Evolutionary conservation across 2,329 filamentous ascomycete species (phyloP), one percentile per base, ranked within the genome.

Genomic region (Talaromyces sp.): DNA sequence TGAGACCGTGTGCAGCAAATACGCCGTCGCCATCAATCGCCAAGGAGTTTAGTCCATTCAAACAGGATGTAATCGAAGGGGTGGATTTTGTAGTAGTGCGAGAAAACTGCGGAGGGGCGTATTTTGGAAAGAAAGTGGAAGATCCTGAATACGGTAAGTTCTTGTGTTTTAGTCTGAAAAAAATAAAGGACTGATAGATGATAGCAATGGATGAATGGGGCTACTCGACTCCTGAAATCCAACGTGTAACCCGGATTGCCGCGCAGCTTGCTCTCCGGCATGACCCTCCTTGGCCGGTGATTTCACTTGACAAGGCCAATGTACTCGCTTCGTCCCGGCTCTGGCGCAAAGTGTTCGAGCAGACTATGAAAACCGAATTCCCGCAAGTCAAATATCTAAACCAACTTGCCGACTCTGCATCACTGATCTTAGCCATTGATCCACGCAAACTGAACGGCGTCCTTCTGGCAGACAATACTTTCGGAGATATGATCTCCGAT

Each of bases 371-470:
- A 67, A 85, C 86, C 59, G 93, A 96, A 82, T 96, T 94, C 76
- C 91, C 93, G 2, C 85, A 93, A 72, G 79, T 96, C 53, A 86
- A 89, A 79, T 77, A 94, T 23, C 83, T 87, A 63, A 92, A 96
- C 73, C 92, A 96, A 77, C 85, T 97, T 50, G 96, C 96, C 69
- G 93, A 96, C 78, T 91, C 87, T 58, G 92, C 92, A 16, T 92
- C 92, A 66, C 92, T 96, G 90, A 81, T 96, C 67, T 89, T 96
- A 86, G 87, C 96, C 70, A 96, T 94, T 83, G 95, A 92, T 78
- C 93, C 92, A 7, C 82, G 87, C 14, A 84, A 84, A 1, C 81
- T 97, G 60, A 96, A 96, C 73, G 93, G 93, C 54, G 85, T 97
- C 28, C 86, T 97, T 50, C 86, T 96, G 61, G 93, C 92, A 3